Evolutionary conservation across 2,329 filamentous ascomycete species (phyloP).

Genomic region (Alternaria viburni): DNA sequence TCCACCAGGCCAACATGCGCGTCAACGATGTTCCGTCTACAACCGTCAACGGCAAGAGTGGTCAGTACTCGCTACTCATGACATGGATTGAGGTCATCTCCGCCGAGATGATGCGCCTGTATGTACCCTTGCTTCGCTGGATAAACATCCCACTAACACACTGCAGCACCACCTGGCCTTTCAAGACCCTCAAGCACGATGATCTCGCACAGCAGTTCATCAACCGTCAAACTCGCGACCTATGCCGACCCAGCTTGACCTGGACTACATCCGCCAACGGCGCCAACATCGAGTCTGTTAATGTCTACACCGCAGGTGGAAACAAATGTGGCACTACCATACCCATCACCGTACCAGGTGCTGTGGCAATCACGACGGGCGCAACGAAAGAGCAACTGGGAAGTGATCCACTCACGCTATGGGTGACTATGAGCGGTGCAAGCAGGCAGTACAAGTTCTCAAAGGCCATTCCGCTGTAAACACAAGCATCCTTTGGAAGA

Average conservation of each 20-base stretch:
- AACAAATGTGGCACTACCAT: conserved; percentile 61
- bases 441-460: conserved; percentile 45
- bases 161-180: conserved; percentile 55
- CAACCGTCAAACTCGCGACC: conserved; percentile 61
- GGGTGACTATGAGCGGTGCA: conserved; percentile 48
- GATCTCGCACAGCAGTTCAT: conserved; percentile 60
- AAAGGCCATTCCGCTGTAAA: conserved; percentile 33
- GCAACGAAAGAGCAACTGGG: conserved; percentile 61
- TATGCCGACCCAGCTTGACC: conserved; percentile 57
- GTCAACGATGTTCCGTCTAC: conserved; percentile 56
- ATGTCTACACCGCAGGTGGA: conserved; percentile 53
- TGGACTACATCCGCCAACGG: conserved; percentile 54
- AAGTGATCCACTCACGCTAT: conserved; percentile 50
- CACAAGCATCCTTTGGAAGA: neutral
- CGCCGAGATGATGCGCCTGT: conserved; percentile 61
- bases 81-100: conserved; percentile 63
- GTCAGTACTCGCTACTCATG: conserved; percentile 61
- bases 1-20: conserved; percentile 68
- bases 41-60: conserved; percentile 57
- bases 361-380: conserved; percentile 52
- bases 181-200: conserved; percentile 63
- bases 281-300: conserved; percentile 58
- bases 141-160: conserved; percentile 5
- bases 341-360: conserved; percentile 61
- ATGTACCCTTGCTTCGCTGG: conserved; percentile 8